These are phyloP conservation scores for Trichocladium antarcticum DNA, from an alignment of 495 filamentous ascomycete genomes.

Conservation along the genomic window DNA sequence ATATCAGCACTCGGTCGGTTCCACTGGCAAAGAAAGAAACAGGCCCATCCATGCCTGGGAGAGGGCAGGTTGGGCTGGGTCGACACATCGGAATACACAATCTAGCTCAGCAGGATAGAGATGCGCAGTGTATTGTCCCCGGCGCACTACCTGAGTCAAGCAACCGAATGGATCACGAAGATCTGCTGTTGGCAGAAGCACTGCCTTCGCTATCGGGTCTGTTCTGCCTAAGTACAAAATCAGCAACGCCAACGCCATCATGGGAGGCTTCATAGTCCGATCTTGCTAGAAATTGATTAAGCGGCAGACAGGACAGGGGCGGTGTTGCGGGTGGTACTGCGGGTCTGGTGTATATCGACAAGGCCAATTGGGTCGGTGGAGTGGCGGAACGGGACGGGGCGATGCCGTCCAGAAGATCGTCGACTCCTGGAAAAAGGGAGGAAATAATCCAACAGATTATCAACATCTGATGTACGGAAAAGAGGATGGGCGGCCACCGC, in stretches of 20 bases:
- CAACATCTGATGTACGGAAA: background rate
- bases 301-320: background rate
- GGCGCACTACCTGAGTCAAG: too few species aligned
- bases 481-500: background rate
- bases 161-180: too few species aligned
- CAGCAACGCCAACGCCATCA: conserved; percentile 5
- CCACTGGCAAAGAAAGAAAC: too few species aligned
- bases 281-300: background rate
- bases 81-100: too few species aligned
- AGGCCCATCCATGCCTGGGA: too few species aligned
- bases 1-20: too few species aligned
- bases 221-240: conserved; percentile 5
- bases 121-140: too few species aligned
- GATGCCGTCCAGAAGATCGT: background rate
- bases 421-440: background rate
- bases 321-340: background rate
- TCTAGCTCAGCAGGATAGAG: too few species aligned
- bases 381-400: background rate
- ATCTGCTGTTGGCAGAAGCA: background rate
- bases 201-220: background rate
- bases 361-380: background rate
- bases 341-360: background rate
- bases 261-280: background rate
- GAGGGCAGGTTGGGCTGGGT: too few species aligned
- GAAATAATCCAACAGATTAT: background rate